Conservation (phyloP, 2,329 filamentous ascomycete species). For the Aureobasidium sp. region DNA sequence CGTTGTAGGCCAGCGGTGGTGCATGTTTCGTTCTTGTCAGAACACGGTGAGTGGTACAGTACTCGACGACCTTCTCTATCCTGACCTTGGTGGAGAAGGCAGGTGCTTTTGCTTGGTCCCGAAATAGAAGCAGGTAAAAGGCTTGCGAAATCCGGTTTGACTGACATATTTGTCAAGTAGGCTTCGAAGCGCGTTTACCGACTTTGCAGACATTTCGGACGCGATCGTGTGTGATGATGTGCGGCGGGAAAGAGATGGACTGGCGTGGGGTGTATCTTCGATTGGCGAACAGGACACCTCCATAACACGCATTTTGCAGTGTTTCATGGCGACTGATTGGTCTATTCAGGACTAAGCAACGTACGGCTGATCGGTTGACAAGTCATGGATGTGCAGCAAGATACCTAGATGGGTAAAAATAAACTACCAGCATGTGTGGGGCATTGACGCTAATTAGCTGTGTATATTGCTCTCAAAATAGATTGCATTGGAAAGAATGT, state of each 20-base stretch:
- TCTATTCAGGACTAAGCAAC: background rate
- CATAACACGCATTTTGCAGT: background rate
- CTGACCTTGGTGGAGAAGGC: background rate
- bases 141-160: background rate
- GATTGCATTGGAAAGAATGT: conserved; percentile 9
- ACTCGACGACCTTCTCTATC: background rate
- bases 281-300: background rate
- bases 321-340: background rate
- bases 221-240: background rate
- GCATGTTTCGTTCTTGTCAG: background rate
- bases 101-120: background rate
- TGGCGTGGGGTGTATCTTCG: background rate
- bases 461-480: conserved; percentile 10
- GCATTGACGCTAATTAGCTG: background rate
- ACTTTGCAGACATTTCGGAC: background rate
- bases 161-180: background rate
- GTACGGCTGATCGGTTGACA: background rate
- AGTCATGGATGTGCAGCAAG: background rate
- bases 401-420: conserved; percentile 9
- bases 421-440: conserved; percentile 1
- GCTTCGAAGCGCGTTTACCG: conserved; percentile 2
- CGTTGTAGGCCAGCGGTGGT: background rate
- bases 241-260: background rate
- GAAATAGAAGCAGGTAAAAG: background rate
- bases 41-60: background rate